Percentiles rank a stretch among this genome's conserved stretches.
Conservation (phyloP, 1,284 basidiomycete species). For the Irpex sp. region DNA sequence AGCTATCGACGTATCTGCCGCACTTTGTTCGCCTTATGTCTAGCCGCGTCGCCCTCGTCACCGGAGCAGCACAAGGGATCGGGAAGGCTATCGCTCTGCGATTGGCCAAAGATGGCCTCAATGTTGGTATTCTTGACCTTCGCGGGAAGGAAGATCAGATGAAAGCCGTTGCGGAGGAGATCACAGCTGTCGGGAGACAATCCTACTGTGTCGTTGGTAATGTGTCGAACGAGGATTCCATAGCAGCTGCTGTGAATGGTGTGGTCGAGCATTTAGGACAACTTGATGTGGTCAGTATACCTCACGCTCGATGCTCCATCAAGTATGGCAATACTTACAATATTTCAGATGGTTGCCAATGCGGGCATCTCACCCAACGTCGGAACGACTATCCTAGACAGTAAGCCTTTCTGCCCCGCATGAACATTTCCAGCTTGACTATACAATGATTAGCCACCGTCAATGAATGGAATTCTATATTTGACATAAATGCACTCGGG, state of each 20-base stretch:
- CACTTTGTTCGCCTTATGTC: not conserved
- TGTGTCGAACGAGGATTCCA: constrained; percentile 17
- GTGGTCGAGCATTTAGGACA: constrained; percentile 19
- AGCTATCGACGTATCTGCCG: not conserved
- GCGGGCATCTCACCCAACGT: constrained; percentile 23
- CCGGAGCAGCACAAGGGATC: constrained; percentile 23
- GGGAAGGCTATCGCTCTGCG: constrained; percentile 20
- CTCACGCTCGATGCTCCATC: too few species aligned
- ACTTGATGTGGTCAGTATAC: constrained; percentile 15
- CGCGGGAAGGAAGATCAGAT: constrained; percentile 10
- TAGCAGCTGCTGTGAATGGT: constrained; percentile 17
- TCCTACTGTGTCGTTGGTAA: constrained; percentile 16
- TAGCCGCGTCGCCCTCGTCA: constrained; percentile 18
- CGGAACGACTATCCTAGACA: constrained; percentile 4
- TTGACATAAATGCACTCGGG: constrained; percentile 27
- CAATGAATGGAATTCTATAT: not conserved
- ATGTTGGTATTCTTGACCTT: constrained; percentile 21
- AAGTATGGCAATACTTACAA: not conserved
- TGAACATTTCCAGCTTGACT: not conserved
- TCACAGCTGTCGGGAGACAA: constrained; percentile 12
- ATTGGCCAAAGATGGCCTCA: constrained; percentile 20
- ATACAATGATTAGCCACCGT: not conserved
- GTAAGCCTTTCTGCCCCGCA: not conserved
- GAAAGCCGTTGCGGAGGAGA: constrained; percentile 14
- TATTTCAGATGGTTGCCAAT: constrained; percentile 29